Conservation (phyloP, 2,329 filamentous ascomycete genomes). For the Pseudofabraea citricarpa region DNA sequence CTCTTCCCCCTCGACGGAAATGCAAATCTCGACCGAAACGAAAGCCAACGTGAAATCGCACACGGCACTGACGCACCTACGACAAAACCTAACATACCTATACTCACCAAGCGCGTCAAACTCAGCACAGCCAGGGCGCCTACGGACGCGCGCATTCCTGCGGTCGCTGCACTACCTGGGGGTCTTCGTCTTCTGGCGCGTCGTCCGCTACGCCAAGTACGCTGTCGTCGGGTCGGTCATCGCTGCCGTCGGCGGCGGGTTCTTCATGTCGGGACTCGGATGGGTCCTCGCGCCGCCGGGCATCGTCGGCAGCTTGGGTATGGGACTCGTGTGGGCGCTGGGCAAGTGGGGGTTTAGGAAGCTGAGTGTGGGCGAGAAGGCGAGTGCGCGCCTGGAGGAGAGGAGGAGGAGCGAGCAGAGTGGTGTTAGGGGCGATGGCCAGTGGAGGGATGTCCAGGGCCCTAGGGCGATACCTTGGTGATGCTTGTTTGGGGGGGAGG, state of each 20-base stretch:
- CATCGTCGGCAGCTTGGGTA: slow-evolving; percentile 19
- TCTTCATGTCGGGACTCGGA: slow-evolving; percentile 20
- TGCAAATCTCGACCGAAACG: too few relatives aligned
- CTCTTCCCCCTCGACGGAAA: too few relatives aligned
- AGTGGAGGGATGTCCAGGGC: slow-evolving; percentile 25
- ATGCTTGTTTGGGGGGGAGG: too few relatives aligned
- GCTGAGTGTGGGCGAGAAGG: slow-evolving; percentile 17
- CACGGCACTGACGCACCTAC: slow-evolving; percentile 19
- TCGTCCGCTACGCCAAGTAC: slow-evolving; percentile 28
- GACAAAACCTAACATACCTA: slow-evolving; percentile 24
- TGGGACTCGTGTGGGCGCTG: slow-evolving; percentile 22
- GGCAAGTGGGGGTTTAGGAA: slow-evolving; percentile 28
- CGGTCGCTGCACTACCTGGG: slow-evolving; percentile 23
- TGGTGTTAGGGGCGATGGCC: slow-evolving; percentile 21
- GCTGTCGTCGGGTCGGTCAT: slow-evolving; percentile 23
- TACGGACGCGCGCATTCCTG: slow-evolving; percentile 26
- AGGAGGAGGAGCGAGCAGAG: slow-evolving; percentile 14
- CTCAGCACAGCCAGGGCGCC: slow-evolving; percentile 18
- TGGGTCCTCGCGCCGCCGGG: slow-evolving; percentile 26
- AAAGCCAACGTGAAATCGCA: slow-evolving; percentile 22
- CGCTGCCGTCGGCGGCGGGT: slow-evolving; percentile 23
- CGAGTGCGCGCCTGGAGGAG: slow-evolving; percentile 6
- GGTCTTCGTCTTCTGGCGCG: slow-evolving; percentile 27
- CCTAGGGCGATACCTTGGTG: slow-evolving; percentile 25
- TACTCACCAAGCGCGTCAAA: slow-evolving; percentile 19